Evolutionary conservation across 2,329 filamentous ascomycete genomes (phyloP), one percentile per base, ranked within the genome.

Genomic region (Aaosphaeria arxii): DNA sequence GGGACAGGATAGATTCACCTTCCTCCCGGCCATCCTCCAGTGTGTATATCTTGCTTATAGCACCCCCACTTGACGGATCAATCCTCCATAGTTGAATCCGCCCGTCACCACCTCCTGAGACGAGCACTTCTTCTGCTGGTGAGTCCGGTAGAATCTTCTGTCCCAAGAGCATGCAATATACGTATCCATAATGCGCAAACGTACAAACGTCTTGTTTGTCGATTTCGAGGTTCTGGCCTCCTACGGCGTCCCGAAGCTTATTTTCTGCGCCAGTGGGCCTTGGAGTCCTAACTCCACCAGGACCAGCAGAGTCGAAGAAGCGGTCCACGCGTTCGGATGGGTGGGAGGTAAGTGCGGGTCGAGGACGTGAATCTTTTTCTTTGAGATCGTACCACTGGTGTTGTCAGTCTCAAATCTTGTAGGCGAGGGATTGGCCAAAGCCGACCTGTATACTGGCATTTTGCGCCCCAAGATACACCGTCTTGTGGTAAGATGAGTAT

Each of bases 21-120:
- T 77, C 75, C 49, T 78, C 76, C 43, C 75, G 63, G 3, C 78
- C 79, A 56, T 85, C 85, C 50, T 85, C 80, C 2, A 87, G 69
- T 31, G 75, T 76, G 70, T 87, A 86, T 44, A 95, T 80, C 64
- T 90, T 85, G 30, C 82, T 74, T 4, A 94, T 86, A 0, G 80
- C 82, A 3, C 82, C 82, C 45, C 78, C 78, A 7, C 75, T 73
- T 7, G 81, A 73, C 6, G 79, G 73, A n/a, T 82, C 72, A 11
- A 96, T 78, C 45, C 81, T 82, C 94, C 94, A 99, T n/a, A 97
- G 70, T 70, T 96, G 95, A 65, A 99, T 91, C 0, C 88, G 89
- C 0, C 94, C 95, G 64, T 97, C 94, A 31, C 94, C 95, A 33
- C 90, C 91, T 6, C 91, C 94, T 0, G 92, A 95, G 31, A 99